These are phyloP conservation scores for Purshia tridentata DNA, from an alignment of 306 rosid genomes.

Conservation along the genomic window DNA sequence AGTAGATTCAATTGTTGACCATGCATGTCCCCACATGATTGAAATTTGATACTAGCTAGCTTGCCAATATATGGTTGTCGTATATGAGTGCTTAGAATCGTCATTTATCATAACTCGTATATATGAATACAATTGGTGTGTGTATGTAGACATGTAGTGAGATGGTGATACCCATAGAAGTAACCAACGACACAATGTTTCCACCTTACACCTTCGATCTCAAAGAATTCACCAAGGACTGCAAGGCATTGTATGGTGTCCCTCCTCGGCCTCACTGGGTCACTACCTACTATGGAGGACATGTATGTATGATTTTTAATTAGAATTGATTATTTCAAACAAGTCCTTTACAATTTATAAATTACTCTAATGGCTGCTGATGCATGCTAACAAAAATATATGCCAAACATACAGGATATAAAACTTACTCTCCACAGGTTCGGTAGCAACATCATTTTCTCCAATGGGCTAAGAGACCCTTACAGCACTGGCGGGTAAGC, in stretches of 20 bases:
- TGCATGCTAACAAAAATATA: background rate
- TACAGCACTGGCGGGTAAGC: conserved; percentile 71
- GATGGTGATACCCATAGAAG: conserved; percentile 51
- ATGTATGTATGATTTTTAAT: conserved; percentile 33
- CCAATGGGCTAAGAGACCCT: conserved; percentile 75
- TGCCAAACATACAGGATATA: conserved; percentile 43
- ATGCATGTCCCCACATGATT: too few relatives aligned
- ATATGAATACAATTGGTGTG: too few relatives aligned
- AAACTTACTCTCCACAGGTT: conserved; percentile 49
- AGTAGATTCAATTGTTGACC: too few relatives aligned
- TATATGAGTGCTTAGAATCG: background rate
- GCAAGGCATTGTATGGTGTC: conserved; percentile 51
- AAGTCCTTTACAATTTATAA: background rate
- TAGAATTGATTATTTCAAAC: background rate
- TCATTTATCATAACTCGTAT: background rate
- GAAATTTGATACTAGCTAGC: background rate
- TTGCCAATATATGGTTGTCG: too few relatives aligned
- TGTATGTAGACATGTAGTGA: conserved; percentile 53
- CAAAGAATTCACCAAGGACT: conserved; percentile 19
- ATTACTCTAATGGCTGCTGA: too few relatives aligned
- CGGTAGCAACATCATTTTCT: conserved; percentile 78
- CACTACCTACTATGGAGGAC: conserved; percentile 71
- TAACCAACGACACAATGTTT: conserved; percentile 49
- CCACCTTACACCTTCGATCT: conserved; percentile 37
- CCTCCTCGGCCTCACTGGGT: conserved; percentile 64